phyloP scores from a whole-genome alignment of 805 yeast genomes.

The Candida gorgasii region DNA sequence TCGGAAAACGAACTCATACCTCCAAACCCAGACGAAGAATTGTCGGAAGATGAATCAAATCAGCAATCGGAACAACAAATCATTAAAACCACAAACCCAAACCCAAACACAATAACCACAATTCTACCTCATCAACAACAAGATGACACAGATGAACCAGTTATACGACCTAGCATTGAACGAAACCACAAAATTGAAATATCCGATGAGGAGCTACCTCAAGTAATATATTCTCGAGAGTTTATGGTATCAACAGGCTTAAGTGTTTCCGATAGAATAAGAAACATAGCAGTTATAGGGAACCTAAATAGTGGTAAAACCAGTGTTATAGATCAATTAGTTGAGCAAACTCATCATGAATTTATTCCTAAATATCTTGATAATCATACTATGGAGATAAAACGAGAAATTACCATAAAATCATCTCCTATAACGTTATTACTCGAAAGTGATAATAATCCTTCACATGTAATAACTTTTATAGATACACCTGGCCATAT shows the following conservation, averaged over 20 bases:
- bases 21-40: slow-evolving; percentile 8
- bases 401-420: slow-evolving; percentile 69
- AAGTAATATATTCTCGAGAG: slow-evolving; percentile 58
- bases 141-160: slow-evolving; percentile 20
- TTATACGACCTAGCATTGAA: slow-evolving; percentile 24
- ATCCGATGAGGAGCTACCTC: slow-evolving; percentile 29
- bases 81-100: slow-evolving; percentile 6
- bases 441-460: slow-evolving; percentile 48
- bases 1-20: slow-evolving; percentile 28
- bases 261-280: slow-evolving; percentile 57
- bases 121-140: slow-evolving; percentile 43
- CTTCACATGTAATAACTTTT: slow-evolving; percentile 60
- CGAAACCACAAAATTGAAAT: slow-evolving; percentile 38
- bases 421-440: slow-evolving; percentile 62
- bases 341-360: slow-evolving; percentile 58
- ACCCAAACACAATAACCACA: slow-evolving; percentile 63
- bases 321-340: slow-evolving; percentile 65
- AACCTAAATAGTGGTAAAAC: slow-evolving; percentile 86
- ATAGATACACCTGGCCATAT: slow-evolving; percentile 93
- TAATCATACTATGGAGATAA: slow-evolving; percentile 64
- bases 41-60: slow-evolving; percentile 2
- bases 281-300: slow-evolving; percentile 82
- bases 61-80: slow-evolving; percentile 1
- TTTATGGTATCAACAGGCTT: slow-evolving; percentile 54
- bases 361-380: slow-evolving; percentile 61